Evolutionary conservation across 208 protist genomes (phyloP).

Genomic region (Trichomonas gallinae): DNA sequence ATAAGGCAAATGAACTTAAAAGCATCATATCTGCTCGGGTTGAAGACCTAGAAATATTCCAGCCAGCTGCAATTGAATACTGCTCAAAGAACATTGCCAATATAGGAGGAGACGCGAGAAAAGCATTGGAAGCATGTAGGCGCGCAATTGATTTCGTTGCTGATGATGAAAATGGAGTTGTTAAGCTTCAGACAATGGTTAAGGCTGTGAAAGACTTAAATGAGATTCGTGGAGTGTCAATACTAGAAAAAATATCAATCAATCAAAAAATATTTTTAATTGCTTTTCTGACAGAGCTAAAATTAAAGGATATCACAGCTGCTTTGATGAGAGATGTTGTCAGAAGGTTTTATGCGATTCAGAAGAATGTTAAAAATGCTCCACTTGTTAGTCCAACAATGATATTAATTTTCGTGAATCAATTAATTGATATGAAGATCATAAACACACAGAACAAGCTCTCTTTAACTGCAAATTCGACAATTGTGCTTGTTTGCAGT

Average conservation of each 20-base stretch:
- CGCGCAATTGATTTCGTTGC: background rate
- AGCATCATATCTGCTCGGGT: background rate
- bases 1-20: background rate
- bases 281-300: background rate
- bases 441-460: background rate
- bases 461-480: background rate
- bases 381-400: background rate
- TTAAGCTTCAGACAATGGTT: background rate
- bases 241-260: background rate
- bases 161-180: background rate
- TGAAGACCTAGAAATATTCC: background rate
- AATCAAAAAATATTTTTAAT: background rate
- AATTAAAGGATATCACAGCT: background rate
- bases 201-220: background rate
- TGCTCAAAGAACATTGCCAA: background rate
- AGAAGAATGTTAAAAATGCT: background rate
- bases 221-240: background rate
- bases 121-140: conserved; percentile 1
- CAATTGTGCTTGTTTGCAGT: background rate
- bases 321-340: background rate
- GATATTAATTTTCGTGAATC: background rate
- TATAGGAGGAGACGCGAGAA: conserved; percentile 5
- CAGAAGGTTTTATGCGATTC: background rate
- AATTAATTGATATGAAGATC: background rate
- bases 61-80: background rate